These are phyloP conservation scores for Tulasnella sp. DNA, from an alignment of 768 basidiomycete species.

Conservation along the genomic window DNA sequence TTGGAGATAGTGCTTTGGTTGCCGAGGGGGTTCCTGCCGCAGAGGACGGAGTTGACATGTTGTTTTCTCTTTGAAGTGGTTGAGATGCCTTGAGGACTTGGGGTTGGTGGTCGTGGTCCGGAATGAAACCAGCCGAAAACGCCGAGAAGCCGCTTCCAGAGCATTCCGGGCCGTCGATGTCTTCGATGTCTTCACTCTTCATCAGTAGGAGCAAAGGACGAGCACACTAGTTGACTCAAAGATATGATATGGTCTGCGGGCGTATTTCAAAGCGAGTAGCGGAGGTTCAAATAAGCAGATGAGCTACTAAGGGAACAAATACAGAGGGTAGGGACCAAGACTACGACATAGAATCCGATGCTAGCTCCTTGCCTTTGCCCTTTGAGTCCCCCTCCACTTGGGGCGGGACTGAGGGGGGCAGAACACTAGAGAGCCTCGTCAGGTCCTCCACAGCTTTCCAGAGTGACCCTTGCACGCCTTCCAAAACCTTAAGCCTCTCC, in stretches of 20 bases:
- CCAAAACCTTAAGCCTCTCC: conserved; percentile 72
- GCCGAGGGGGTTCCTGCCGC: background rate
- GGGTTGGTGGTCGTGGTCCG: background rate
- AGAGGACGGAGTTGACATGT: background rate
- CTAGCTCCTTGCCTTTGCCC: conserved; percentile 2
- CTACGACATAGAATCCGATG: background rate
- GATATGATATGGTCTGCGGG: background rate
- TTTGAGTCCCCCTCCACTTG: background rate
- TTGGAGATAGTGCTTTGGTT: background rate
- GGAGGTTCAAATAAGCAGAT: conserved; percentile 7
- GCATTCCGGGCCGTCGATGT: background rate
- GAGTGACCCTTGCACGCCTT: conserved; percentile 60
- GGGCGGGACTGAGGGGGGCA: conserved; percentile 42
- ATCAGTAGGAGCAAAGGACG: background rate
- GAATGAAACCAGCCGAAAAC: background rate
- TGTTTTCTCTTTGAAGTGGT: background rate
- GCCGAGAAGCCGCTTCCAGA: conserved; percentile 3
- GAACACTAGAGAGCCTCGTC: conserved; percentile 65
- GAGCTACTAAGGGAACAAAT: background rate
- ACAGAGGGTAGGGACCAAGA: background rate
- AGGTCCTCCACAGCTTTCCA: conserved; percentile 59
- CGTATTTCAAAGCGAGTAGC: conserved; percentile 1
- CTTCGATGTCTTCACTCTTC: background rate
- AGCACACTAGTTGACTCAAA: background rate
- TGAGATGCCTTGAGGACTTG: background rate